Evolutionary conservation across 352 stramenopile species (phyloP), one percentile per base, ranked within the genome.

Genomic region (Nothophytophthora sp.): DNA sequence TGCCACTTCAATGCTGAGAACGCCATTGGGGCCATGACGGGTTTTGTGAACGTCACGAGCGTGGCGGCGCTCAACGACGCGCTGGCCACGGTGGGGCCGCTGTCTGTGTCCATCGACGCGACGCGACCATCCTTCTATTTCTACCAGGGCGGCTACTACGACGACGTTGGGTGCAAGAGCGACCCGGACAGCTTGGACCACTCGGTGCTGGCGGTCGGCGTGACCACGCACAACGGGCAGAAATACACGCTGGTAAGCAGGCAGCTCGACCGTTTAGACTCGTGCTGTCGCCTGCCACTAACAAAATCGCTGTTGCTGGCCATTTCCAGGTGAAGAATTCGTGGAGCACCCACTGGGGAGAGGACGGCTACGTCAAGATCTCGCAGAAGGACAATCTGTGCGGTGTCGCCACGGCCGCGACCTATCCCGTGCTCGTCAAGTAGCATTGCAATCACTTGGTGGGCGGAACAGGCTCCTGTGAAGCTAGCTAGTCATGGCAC

Each of bases 361-460:
- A 98, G 47, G 69, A 96, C 30, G 91, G 91, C 27, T 97, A 97
- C 75, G 63, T 97, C 25, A 95, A 92, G 63, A 95, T 98, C 55
- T 73, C 82, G 28, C 88, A 96, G 60, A 93, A 95, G 50, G 65
- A 95, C 50, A 99, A 99, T 50, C 87, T 97, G 5, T 99, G 96
- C 61, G 96, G 96, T 16, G 94, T 99, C 36, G 84, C 96, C 35
- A 98, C 86, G 0, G 70, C 79, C 15, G 81, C 90, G 0, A 92
- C 74, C 11, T 97, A 96, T 55, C 86, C 86, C 11, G 54, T 93
- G 35, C 66, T 96, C 41, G 73, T 53, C 22, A 63, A 82, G 41
- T 23, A 68, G 40, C n/a, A n/a, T n/a, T n/a, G n/a, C n/a, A n/a
- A n/a, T n/a, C n/a, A n/a, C n/a, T n/a, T n/a, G n/a, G n/a, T n/a